These are phyloP conservation scores for Candida vartiovaarae DNA, from an alignment of 805 yeast genomes.

Conservation along the genomic window DNA sequence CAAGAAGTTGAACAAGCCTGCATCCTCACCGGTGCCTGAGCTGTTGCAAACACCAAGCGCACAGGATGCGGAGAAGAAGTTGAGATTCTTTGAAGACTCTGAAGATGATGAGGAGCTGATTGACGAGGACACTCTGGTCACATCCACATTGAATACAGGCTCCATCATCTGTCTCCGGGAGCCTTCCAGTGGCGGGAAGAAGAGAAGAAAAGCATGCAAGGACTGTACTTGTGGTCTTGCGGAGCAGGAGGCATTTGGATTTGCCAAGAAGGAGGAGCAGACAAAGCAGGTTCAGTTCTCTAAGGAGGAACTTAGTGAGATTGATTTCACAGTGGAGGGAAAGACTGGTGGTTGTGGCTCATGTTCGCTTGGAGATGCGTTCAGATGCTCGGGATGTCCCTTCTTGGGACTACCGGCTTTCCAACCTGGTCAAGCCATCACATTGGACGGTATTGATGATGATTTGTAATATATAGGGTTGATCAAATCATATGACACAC, in stretches of 20 bases:
- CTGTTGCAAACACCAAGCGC: conserved; percentile 8
- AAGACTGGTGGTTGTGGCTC: conserved; percentile 97
- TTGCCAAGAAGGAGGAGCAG: conserved; percentile 38
- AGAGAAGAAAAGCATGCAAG: conserved; percentile 90
- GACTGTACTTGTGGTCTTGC: conserved; percentile 97
- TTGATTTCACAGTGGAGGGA: conserved; percentile 94
- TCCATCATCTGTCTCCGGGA: conserved; percentile 27
- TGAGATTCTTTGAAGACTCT: conserved; percentile 19
- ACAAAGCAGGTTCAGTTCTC: conserved; percentile 41
- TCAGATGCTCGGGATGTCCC: conserved; percentile 98
- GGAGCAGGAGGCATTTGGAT: conserved; percentile 70
- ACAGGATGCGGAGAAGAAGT: conserved; percentile 13
- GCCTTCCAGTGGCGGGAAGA: conserved; percentile 49
- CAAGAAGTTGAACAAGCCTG: conserved; percentile 16
- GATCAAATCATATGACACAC: no score
- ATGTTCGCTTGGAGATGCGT: conserved; percentile 96
- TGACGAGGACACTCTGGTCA: conserved; percentile 35
- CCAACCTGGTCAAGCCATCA: conserved; percentile 91
- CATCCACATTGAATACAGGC: conserved; percentile 31
- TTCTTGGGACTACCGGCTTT: conserved; percentile 95
- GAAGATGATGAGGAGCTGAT: conserved; percentile 24
- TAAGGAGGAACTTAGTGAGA: conserved; percentile 73
- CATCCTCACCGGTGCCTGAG: conserved; percentile 17
- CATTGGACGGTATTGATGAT: conserved; percentile 68
- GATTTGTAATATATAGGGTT: conserved; percentile 41